Percentiles rank a stretch among this genome's conserved stretches.
phyloP scores from a whole-genome alignment of 2,329 filamentous ascomycete genomes.

The Colletotrichum neosansevieriae region DNA sequence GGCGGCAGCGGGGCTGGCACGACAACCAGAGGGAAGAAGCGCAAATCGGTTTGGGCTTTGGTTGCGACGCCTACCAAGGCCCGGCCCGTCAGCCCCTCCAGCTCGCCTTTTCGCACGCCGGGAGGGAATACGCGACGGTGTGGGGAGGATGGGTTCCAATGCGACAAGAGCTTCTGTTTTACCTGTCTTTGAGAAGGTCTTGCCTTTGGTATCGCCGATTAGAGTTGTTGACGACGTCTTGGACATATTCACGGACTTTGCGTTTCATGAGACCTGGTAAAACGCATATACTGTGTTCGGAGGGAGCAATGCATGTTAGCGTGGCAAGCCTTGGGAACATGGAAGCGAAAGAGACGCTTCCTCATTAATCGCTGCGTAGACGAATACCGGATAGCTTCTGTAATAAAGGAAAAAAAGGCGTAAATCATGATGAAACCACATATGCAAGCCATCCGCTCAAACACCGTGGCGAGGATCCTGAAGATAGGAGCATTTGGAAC shows the following conservation, averaged over 20 bases:
- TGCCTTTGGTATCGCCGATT: no score
- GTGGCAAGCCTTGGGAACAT: constrained; percentile 2
- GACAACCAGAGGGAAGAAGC: constrained; percentile 10
- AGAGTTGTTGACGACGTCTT: no score
- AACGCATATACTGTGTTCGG: no score
- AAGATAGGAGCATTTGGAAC: constrained; percentile 5
- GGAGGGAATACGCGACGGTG: constrained; percentile 64
- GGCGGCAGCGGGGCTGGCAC: not conserved
- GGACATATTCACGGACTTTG: no score
- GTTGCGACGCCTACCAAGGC: constrained; percentile 22
- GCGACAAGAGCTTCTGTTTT: constrained; percentile 71
- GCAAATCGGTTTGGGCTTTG: constrained; percentile 34
- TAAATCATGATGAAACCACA: constrained; percentile 30
- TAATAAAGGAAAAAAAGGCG: constrained; percentile 20
- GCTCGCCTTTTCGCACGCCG: constrained; percentile 57
- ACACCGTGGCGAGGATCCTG: not conserved
- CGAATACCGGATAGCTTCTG: constrained; percentile 37
- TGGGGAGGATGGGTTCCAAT: constrained; percentile 67
- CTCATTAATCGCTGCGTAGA: constrained; percentile 39
- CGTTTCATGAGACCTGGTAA: no score
- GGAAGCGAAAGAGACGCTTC: constrained; percentile 25
- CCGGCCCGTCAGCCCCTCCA: constrained; percentile 41
- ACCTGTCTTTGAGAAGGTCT: constrained; percentile 57
- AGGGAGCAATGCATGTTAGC: not conserved
- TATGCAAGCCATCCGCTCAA: constrained; percentile 28